phyloP scores from a whole-genome alignment of 257 asterid species.

The Hygrophila difformis region DNA sequence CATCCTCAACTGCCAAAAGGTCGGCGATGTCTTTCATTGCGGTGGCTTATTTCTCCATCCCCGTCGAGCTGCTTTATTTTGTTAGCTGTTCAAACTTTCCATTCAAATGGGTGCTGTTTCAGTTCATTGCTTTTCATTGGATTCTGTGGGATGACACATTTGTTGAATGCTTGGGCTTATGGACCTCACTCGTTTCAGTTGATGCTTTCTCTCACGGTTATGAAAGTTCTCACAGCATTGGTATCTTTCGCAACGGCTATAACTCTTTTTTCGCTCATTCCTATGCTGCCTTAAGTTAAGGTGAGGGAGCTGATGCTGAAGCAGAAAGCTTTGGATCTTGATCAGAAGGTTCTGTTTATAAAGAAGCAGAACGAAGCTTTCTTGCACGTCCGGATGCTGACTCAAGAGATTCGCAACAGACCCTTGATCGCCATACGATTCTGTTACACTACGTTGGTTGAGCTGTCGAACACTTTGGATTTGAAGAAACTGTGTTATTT shows the following conservation, averaged over 20 bases:
- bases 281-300: constrained; percentile 70
- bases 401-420: constrained; percentile 85
- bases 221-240: constrained; percentile 75
- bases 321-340: constrained; percentile 84
- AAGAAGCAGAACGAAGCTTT: constrained; percentile 68
- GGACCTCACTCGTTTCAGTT: constrained; percentile 81
- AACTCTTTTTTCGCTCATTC: constrained; percentile 64
- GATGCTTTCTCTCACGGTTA: constrained; percentile 71
- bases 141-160: constrained; percentile 93
- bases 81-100: constrained; percentile 77
- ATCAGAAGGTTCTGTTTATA: constrained; percentile 65
- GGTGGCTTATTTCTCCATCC: constrained; percentile 92
- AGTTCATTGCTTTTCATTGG: constrained; percentile 83
- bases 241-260: constrained; percentile 86
- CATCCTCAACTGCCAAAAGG: constrained; percentile 62
- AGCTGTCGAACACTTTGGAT: constrained; percentile 68
- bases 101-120: constrained; percentile 83
- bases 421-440: constrained; percentile 86
- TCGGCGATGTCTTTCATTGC: constrained; percentile 79
- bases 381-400: constrained; percentile 85
- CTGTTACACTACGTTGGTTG: constrained; percentile 76
- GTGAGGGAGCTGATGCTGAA: constrained; percentile 71
- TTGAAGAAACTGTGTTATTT: constrained; percentile 76
- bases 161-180: constrained; percentile 82
- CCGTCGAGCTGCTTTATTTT: constrained; percentile 85